phyloP scores from a whole-genome alignment of 768 basidiomycete genomes.

The Pleurotus cornucopiae region DNA sequence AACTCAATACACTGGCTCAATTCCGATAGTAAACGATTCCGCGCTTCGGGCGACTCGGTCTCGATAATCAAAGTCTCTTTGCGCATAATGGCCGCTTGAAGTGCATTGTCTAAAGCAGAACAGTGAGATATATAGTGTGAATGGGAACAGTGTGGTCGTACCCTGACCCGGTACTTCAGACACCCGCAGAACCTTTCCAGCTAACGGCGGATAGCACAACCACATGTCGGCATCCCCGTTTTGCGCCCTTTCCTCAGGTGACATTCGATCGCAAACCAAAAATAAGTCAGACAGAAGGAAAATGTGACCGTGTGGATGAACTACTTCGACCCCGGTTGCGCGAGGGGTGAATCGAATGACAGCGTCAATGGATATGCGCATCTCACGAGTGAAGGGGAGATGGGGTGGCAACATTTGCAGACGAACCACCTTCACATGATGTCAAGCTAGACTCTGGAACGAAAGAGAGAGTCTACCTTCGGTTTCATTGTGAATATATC shows the following conservation, averaged over 20 bases:
- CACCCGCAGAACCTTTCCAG: conserved; percentile 87
- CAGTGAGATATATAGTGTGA: background rate
- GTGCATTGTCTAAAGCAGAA: conserved; percentile 50
- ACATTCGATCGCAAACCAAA: conserved; percentile 84
- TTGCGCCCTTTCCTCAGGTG: conserved; percentile 53
- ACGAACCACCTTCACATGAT: conserved; percentile 65
- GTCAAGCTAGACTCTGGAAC: conserved; percentile 7
- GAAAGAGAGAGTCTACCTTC: conserved; percentile 49
- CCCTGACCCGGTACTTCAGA: conserved; percentile 59
- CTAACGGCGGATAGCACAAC: conserved; percentile 91
- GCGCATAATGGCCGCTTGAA: conserved; percentile 80
- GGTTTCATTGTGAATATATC: conserved; percentile 96
- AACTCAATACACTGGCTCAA: conserved; percentile 85
- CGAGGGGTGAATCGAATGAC: conserved; percentile 74
- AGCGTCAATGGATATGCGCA: conserved; percentile 71
- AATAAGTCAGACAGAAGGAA: conserved; percentile 93
- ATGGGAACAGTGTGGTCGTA: conserved; percentile 22
- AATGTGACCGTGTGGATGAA: conserved; percentile 76
- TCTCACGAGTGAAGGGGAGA: conserved; percentile 71
- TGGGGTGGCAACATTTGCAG: conserved; percentile 84
- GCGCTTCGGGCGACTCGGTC: conserved; percentile 47
- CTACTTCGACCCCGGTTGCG: conserved; percentile 67
- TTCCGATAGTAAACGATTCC: conserved; percentile 63
- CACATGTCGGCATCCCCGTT: conserved; percentile 71
- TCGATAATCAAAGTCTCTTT: conserved; percentile 80